These are phyloP conservation scores for Fomitopsis pulvina DNA, from an alignment of 768 basidiomycete species.

Conservation along the genomic window DNA sequence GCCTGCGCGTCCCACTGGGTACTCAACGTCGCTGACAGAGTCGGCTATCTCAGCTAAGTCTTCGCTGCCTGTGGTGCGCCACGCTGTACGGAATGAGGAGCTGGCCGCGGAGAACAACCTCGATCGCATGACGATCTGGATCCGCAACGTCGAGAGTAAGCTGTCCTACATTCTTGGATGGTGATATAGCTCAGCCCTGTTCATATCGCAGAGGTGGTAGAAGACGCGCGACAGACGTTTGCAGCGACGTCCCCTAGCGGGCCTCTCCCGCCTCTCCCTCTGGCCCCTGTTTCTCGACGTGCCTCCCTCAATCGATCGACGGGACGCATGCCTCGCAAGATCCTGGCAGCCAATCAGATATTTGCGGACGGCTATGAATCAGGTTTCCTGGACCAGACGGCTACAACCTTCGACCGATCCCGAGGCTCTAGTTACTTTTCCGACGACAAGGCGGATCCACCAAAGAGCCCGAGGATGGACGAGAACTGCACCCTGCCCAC, in stretches of 20 bases:
- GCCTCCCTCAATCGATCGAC: slow-evolving; percentile 29
- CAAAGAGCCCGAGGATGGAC: background rate
- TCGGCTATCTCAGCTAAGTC: slow-evolving; percentile 32
- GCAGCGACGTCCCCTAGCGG: slow-evolving; percentile 42
- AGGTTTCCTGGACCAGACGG: slow-evolving; percentile 24
- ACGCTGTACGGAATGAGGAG: slow-evolving; percentile 46
- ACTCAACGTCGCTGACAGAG: background rate
- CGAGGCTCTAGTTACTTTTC: slow-evolving; percentile 3
- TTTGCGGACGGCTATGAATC: slow-evolving; percentile 38
- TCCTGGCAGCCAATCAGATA: slow-evolving; percentile 65
- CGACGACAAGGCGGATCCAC: background rate
- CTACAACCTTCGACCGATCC: slow-evolving; percentile 17
- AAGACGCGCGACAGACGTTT: slow-evolving; percentile 74
- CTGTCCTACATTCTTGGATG: slow-evolving; percentile 11
- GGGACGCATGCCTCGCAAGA: slow-evolving; percentile 54
- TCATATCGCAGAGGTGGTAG: slow-evolving; percentile 58
- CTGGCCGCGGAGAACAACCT: slow-evolving; percentile 45
- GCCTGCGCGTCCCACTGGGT: background rate
- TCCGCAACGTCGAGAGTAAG: slow-evolving; percentile 78
- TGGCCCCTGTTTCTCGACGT: slow-evolving; percentile 49
- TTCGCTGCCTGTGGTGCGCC: slow-evolving; percentile 45
- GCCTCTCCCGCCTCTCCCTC: slow-evolving; percentile 57
- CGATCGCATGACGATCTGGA: slow-evolving; percentile 78
- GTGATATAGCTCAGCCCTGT: background rate
- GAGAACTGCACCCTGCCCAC: slow-evolving; percentile 15